These are phyloP conservation scores for Hanseniaspora thailandica DNA, from an alignment of 805 yeast genomes.

Conservation along the genomic window DNA sequence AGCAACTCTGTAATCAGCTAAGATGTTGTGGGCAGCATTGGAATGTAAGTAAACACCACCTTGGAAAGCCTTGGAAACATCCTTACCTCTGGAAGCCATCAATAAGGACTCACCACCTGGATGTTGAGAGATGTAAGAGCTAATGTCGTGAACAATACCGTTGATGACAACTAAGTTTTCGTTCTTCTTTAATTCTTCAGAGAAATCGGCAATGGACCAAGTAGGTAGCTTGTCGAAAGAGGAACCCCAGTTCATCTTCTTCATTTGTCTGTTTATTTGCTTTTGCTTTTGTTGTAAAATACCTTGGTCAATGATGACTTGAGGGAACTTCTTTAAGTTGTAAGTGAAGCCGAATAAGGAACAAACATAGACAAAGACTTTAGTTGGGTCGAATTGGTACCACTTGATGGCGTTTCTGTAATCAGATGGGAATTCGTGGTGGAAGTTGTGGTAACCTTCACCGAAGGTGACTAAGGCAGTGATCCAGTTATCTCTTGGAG, in stretches of 20 bases:
- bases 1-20: conserved; percentile 75
- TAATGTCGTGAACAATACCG: conserved; percentile 70
- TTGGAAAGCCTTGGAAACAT: conserved; percentile 72
- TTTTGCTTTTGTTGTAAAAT: conserved; percentile 72
- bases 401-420: conserved; percentile 78
- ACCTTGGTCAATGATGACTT: conserved; percentile 73
- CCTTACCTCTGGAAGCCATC: conserved; percentile 63
- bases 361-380: conserved; percentile 44
- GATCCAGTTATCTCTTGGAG: conserved; percentile 71
- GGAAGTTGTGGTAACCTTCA: conserved; percentile 84
- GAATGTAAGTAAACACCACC: conserved; percentile 81
- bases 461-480: conserved; percentile 79
- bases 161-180: conserved; percentile 57
- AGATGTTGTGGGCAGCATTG: conserved; percentile 72
- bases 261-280: conserved; percentile 54
- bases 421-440: conserved; percentile 82
- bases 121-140: conserved; percentile 57
- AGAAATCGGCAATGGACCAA: conserved; percentile 57
- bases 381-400: conserved; percentile 83
- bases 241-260: conserved; percentile 64
- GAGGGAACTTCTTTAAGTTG: conserved; percentile 65
- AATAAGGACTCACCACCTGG: conserved; percentile 76
- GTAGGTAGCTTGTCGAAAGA: conserved; percentile 55
- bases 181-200: conserved; percentile 38
- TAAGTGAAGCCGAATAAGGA: conserved; percentile 60